Evolutionary conservation across 345 rosid species (phyloP).

Genomic region (Gossypium mustelinum): DNA sequence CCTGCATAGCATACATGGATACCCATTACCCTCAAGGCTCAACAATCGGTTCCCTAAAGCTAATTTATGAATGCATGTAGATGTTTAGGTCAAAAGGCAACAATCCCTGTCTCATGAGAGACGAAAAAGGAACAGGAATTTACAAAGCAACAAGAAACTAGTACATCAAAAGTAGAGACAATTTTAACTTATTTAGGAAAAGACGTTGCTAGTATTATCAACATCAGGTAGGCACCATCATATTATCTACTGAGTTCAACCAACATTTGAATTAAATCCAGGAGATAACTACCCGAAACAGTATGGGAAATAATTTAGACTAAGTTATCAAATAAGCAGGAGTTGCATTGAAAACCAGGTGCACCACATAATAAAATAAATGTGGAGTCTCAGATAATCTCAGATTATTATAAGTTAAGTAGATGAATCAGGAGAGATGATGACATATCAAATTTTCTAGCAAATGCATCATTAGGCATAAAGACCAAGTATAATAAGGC

Average conservation of each 20-base stretch:
- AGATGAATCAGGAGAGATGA: not conserved
- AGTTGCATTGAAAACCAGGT: not conserved
- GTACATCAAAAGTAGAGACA: not conserved
- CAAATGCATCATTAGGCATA: slow-evolving; percentile 7
- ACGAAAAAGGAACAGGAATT: not conserved
- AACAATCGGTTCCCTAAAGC: not conserved
- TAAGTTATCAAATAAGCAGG: not conserved
- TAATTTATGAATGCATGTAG: not conserved
- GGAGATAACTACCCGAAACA: not conserved
- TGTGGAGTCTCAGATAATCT: not conserved
- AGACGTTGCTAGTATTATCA: not conserved
- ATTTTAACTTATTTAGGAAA: not conserved
- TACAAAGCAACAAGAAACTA: not conserved
- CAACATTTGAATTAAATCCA: not conserved
- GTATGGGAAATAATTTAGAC: not conserved
- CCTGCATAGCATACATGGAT: not conserved
- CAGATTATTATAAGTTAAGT: not conserved
- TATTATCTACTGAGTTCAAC: not conserved
- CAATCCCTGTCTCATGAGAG: not conserved
- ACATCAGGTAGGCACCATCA: not conserved
- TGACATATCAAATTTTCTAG: not conserved
- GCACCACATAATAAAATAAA: slow-evolving; percentile 5
- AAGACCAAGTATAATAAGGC: slow-evolving; percentile 12
- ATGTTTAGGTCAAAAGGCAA: not conserved
- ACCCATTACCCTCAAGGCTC: not conserved